A percentile compares a stretch with the other conserved stretches of the same genome.
Conservation (phyloP, 257 asterid species). For the Cynanchum wilfordii region DNA sequence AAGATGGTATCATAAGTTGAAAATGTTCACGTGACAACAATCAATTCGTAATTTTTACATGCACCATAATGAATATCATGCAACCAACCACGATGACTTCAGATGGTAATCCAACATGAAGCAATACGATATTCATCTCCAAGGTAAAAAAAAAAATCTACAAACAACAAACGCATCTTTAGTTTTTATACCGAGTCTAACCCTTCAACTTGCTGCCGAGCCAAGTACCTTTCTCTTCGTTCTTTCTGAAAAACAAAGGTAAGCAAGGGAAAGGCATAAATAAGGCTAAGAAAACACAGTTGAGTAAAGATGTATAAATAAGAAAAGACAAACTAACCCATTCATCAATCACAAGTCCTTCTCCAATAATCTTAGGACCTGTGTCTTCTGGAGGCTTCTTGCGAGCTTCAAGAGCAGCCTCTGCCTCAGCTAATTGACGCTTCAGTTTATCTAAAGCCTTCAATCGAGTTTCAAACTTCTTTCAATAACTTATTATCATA, state of each 20-base stretch:
- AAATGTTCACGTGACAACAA: constrained; percentile 8
- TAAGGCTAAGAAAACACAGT: background rate
- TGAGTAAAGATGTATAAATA: background rate
- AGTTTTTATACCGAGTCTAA: constrained; percentile 52
- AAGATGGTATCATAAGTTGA: constrained; percentile 8
- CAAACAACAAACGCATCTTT: constrained; percentile 9
- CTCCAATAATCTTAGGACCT: constrained; percentile 72
- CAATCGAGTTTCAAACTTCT: constrained; percentile 1
- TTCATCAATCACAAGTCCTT: constrained; percentile 92
- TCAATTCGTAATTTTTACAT: constrained; percentile 6
- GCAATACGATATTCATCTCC: background rate
- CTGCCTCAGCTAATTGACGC: constrained; percentile 79
- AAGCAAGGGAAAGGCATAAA: background rate
- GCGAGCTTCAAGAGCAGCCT: constrained; percentile 75
- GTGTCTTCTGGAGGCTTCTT: constrained; percentile 74
- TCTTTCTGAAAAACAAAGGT: constrained; percentile 53
- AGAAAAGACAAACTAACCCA: constrained; percentile 43
- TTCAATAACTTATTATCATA: constrained; percentile 2
- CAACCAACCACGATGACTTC: background rate
- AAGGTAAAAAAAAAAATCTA: background rate
- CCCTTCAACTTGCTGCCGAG: constrained; percentile 84
- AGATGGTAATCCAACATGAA: constrained; percentile 4
- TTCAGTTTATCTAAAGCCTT: constrained; percentile 79
- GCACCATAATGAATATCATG: background rate
- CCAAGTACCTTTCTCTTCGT: constrained; percentile 93